Evolutionary conservation across 805 yeast genomes (phyloP).

Genomic region (Kazachstania viticola): DNA sequence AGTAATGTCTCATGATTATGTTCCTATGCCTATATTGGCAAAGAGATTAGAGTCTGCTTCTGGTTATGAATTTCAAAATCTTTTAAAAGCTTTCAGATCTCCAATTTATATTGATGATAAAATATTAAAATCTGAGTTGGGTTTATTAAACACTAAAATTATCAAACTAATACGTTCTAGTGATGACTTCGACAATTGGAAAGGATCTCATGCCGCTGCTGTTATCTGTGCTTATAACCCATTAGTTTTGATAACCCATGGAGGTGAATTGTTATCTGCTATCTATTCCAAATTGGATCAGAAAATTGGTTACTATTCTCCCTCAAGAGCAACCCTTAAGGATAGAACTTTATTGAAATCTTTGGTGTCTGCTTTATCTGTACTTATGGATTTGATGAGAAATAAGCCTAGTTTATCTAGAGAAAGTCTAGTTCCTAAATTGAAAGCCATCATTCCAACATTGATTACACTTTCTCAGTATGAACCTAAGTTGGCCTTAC

Average conservation of each 20-base stretch:
- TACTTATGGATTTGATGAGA: constrained; percentile 36
- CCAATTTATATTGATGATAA: constrained; percentile 22
- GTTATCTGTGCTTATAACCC: constrained; percentile 32
- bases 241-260: constrained; percentile 24
- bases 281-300: constrained; percentile 22
- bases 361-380: constrained; percentile 21
- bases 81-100: constrained; percentile 18
- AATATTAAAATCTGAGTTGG: constrained; percentile 23
- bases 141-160: constrained; percentile 25
- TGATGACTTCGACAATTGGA: constrained; percentile 41
- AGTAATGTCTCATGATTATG: constrained; percentile 6
- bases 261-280: constrained; percentile 20
- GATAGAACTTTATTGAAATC: constrained; percentile 19
- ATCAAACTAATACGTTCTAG: constrained; percentile 35
- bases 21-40: constrained; percentile 18
- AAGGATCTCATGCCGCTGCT: constrained; percentile 42
- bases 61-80: constrained; percentile 21
- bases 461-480: constrained; percentile 36
- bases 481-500: constrained; percentile 28
- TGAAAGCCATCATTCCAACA: constrained; percentile 47
- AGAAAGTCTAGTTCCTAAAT: constrained; percentile 70
- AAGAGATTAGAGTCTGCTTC: constrained; percentile 18
- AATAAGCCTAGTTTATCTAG: constrained; percentile 79
- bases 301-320: constrained; percentile 12
- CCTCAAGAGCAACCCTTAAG: constrained; percentile 12